phyloP scores from a whole-genome alignment of 2,329 filamentous ascomycete genomes.

The Cucurbitaria berberidis region DNA sequence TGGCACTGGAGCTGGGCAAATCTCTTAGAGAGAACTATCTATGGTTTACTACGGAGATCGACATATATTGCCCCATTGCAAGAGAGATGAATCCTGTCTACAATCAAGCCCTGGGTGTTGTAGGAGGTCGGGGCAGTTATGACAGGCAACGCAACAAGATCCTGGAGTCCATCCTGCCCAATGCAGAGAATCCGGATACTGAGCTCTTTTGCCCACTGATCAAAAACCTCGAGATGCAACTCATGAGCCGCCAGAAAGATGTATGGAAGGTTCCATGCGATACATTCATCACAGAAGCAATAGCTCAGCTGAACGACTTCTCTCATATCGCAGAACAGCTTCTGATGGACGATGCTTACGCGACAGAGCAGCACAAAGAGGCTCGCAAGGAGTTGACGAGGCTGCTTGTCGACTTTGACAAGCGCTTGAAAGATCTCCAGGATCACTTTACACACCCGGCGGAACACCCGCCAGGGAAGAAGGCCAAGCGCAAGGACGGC shows the following conservation, averaged over 20 bases:
- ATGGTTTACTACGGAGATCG: constrained; percentile 12
- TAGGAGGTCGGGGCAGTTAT: constrained; percentile 3
- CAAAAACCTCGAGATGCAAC: background rate
- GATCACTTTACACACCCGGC: background rate
- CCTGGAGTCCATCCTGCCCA: background rate
- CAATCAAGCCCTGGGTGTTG: background rate
- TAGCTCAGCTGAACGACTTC: constrained; percentile 3
- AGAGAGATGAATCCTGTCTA: constrained; percentile 11
- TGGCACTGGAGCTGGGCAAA: background rate
- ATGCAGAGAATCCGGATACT: background rate
- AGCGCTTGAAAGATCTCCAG: background rate
- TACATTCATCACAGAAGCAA: background rate
- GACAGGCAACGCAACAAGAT: background rate
- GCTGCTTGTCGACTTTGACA: constrained; percentile 4
- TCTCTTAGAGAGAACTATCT: constrained; percentile 6
- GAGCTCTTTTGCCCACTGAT: background rate
- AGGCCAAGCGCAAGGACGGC: background rate
- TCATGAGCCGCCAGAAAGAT: background rate
- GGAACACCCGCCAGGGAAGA: background rate
- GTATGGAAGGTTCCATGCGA: constrained; percentile 7
- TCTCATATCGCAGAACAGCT: constrained; percentile 1
- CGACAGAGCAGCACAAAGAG: constrained; percentile 1
- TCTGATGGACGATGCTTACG: constrained; percentile 2
- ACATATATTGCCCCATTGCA: constrained; percentile 12
- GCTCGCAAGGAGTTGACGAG: constrained; percentile 2